Evolutionary conservation across 2,329 filamentous ascomycete genomes (phyloP).

Genomic region (Blastomyces parvus): DNA sequence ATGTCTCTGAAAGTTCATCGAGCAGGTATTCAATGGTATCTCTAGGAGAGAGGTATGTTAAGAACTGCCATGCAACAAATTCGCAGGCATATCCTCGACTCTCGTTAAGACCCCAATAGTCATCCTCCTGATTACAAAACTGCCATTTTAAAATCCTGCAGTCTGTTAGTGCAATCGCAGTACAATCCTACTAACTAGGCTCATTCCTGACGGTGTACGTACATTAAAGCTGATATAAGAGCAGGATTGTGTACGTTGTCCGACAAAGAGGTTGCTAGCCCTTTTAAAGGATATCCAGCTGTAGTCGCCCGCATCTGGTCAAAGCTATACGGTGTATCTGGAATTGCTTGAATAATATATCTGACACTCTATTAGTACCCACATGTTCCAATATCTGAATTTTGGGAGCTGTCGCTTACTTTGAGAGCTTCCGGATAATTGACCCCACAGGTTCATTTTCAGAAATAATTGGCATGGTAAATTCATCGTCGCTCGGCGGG

Average conservation of each 20-base stretch:
- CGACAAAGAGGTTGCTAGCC: slow-evolving; percentile 31
- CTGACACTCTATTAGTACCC: slow-evolving; percentile 16
- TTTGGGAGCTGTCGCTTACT: slow-evolving; percentile 20
- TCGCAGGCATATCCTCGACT: slow-evolving; percentile 51
- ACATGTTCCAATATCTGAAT: not conserved
- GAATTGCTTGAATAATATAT: slow-evolving; percentile 32
- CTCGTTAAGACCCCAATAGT: slow-evolving; percentile 48
- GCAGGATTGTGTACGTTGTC: slow-evolving; percentile 37
- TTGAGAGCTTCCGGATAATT: slow-evolving; percentile 33
- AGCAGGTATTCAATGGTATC: slow-evolving; percentile 51
- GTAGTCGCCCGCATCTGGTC: slow-evolving; percentile 36
- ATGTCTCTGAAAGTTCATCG: slow-evolving; percentile 36
- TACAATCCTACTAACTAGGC: not conserved
- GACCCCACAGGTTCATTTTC: slow-evolving; percentile 32
- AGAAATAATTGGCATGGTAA: slow-evolving; percentile 34
- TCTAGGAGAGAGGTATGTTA: slow-evolving; percentile 46
- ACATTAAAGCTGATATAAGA: slow-evolving; percentile 45
- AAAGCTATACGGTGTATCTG: slow-evolving; percentile 36
- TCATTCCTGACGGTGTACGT: slow-evolving; percentile 20
- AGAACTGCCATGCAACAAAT: slow-evolving; percentile 53
- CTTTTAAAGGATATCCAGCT: slow-evolving; percentile 30
- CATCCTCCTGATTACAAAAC: slow-evolving; percentile 43
- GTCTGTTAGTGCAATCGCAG: slow-evolving; percentile 1
- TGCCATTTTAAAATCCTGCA: slow-evolving; percentile 48
- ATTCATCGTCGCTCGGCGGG: slow-evolving; percentile 20